These are phyloP conservation scores for Phytopythium boreale DNA, from an alignment of 352 stramenopile genomes.

Conservation along the genomic window DNA sequence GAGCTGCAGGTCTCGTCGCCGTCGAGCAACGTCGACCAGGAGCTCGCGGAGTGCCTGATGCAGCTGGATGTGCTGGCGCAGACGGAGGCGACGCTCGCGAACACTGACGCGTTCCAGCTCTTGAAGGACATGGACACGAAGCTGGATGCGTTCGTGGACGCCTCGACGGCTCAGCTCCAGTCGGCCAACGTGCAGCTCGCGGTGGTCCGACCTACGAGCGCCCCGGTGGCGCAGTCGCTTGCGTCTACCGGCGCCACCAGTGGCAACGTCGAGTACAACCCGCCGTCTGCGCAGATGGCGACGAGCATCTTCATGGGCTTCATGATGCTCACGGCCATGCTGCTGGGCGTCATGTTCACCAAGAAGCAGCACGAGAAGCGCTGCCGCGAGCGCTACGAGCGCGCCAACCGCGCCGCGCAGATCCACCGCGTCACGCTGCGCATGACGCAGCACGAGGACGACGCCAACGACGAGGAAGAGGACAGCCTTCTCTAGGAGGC, in stretches of 20 bases:
- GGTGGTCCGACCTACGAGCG: constrained; percentile 13
- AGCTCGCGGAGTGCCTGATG: constrained; percentile 17
- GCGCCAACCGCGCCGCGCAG: constrained; percentile 60
- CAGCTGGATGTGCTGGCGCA: constrained; percentile 21
- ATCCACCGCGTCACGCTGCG: constrained; percentile 71
- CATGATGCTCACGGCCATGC: constrained; percentile 55
- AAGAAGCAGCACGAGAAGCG: constrained; percentile 63
- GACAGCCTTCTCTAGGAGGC: constrained; percentile 52
- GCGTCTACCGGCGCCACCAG: background rate
- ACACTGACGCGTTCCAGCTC: constrained; percentile 25
- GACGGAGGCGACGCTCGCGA: background rate
- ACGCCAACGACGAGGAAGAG: constrained; percentile 47
- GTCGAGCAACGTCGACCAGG: background rate
- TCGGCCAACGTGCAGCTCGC: constrained; percentile 32
- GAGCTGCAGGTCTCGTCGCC: constrained; percentile 21
- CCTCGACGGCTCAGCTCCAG: constrained; percentile 19
- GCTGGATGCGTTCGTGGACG: constrained; percentile 33
- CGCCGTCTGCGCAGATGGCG: constrained; percentile 56
- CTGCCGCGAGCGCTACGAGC: constrained; percentile 46
- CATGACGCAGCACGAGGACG: constrained; percentile 57
- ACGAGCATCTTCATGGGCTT: constrained; percentile 56
- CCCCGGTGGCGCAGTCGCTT: background rate
- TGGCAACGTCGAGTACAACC: constrained; percentile 25
- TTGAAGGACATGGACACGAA: constrained; percentile 42
- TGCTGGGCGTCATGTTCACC: constrained; percentile 48